A percentile compares a stretch with the other conserved stretches of the same genome.
Evolutionary conservation across 129 eudicot genomes (phyloP).

Genomic region (Saposhnikovia divaricata): DNA sequence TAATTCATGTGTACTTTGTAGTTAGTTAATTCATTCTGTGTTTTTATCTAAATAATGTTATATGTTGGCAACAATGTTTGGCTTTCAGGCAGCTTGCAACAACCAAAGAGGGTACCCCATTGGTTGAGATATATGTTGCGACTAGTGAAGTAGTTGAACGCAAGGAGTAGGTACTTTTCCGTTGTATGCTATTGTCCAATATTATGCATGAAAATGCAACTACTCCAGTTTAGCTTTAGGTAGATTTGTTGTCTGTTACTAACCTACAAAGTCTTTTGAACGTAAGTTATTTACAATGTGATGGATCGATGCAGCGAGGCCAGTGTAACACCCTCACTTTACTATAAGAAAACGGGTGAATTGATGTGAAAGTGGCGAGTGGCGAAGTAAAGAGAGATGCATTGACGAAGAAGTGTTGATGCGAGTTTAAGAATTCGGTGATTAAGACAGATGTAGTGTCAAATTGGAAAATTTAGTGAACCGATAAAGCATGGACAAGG

Average conservation of each 20-base stretch:
- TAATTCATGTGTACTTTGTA: not conserved
- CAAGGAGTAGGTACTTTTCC: constrained; percentile 65
- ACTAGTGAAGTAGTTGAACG: constrained; percentile 48
- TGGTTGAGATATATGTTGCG: constrained; percentile 77
- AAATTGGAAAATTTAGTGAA: too few species aligned
- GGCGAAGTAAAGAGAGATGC: too few species aligned
- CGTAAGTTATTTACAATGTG: too few species aligned
- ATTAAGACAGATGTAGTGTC: too few species aligned
- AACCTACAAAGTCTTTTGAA: not conserved
- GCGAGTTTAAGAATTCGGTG: too few species aligned
- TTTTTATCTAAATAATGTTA: not conserved
- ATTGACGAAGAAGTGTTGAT: too few species aligned
- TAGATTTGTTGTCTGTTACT: not conserved
- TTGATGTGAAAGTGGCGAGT: too few species aligned
- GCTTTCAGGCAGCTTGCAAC: constrained; percentile 80
- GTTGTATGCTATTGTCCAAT: not conserved
- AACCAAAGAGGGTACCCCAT: constrained; percentile 55
- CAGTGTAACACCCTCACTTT: too few species aligned
- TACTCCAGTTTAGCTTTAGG: not conserved
- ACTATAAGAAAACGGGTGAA: too few species aligned
- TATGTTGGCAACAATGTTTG: constrained; percentile 13
- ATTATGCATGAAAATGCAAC: not conserved
- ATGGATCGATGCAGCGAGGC: too few species aligned
- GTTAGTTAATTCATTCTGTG: not conserved
- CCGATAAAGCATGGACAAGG: too few species aligned